These are phyloP conservation scores for Alternaria gaisen DNA, from an alignment of 2,329 filamentous ascomycete species.

Conservation along the genomic window DNA sequence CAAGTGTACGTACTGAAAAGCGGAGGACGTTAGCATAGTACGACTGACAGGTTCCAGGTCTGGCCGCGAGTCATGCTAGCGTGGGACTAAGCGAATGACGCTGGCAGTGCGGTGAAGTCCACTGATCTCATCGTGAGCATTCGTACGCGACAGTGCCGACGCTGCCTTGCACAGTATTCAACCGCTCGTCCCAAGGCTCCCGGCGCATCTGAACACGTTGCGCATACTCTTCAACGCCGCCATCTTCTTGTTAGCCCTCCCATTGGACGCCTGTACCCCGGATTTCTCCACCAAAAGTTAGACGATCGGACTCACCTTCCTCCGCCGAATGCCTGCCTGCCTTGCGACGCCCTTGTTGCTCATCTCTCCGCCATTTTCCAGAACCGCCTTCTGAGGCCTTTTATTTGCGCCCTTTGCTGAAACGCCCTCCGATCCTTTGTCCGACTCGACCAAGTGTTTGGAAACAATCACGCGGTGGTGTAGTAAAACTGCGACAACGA, in stretches of 20 bases:
- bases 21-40: constrained; percentile 11
- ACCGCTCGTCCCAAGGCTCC: not conserved
- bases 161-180: constrained; percentile 3
- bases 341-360: constrained; percentile 12
- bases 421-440: constrained; percentile 20
- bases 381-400: constrained; percentile 1
- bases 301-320: constrained; percentile 9
- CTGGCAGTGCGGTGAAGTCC: constrained; percentile 19
- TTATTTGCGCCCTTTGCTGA: constrained; percentile 17
- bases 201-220: constrained; percentile 4
- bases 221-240: not conserved
- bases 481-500: constrained; percentile 26
- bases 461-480: constrained; percentile 21
- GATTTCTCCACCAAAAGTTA: constrained; percentile 14
- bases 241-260: not conserved
- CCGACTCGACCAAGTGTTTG: constrained; percentile 22
- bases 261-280: constrained; percentile 5
- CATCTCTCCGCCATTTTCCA: constrained; percentile 10
- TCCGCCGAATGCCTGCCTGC: constrained; percentile 12
- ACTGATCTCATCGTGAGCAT: constrained; percentile 26
- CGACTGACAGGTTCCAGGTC: constrained; percentile 7
- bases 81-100: constrained; percentile 18
- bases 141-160: constrained; percentile 14
- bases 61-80: constrained; percentile 22
- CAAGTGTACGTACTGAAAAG: not conserved